Evolutionary conservation across 139 green algal species (phyloP), one percentile per base, ranked within the genome.

Genomic region (Micractinium conductrix): DNA sequence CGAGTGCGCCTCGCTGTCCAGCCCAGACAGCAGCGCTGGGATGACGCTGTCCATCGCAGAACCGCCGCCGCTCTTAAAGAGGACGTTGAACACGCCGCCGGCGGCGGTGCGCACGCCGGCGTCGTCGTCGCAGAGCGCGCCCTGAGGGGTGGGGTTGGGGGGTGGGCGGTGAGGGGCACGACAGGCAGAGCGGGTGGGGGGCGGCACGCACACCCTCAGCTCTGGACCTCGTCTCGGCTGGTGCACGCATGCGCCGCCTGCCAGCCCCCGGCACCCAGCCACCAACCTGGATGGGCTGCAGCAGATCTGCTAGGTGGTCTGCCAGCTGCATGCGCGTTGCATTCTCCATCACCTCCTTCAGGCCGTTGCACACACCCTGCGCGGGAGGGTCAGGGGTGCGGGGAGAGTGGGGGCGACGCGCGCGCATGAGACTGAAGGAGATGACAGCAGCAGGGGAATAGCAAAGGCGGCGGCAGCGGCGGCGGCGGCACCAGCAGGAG

Each of bases 341-440:
- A 81, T 93, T 95, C 78, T 96, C 93, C 72, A 99, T 90, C 24
- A 98, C 87, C 76, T 98, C 95, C 58, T 81, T 88, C 12, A 98
- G 89, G 19, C 94, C 94, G 55, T 88, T 85, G 90, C 94, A 97
- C 80, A 96, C 93, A 37, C 93, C 89, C 86, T 92, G 88, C 28
- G 87, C n/a, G 0, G 85, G 58, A 28, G 85, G n/a, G 16, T n/a
- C 8, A 78, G 42, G 35, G n/a, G 30, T 9, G 24, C 35, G 7
- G 9, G 6, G 30, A n/a, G n/a, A 45, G 8, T 12, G 30, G 45
- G 44, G 33, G n/a, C 45, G 5, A 28, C 4, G 14, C 8, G 35
- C 9, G 37, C 68, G 17, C 33, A n/a, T n/a, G n/a, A n/a, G n/a
- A n/a, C n/a, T n/a, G n/a, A n/a, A n/a, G n/a, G n/a, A n/a, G n/a